Evolutionary conservation across 1,139 yeast species (phyloP), one percentile per base, ranked within the genome.

Genomic region (Debaryomyces robertsiae): DNA sequence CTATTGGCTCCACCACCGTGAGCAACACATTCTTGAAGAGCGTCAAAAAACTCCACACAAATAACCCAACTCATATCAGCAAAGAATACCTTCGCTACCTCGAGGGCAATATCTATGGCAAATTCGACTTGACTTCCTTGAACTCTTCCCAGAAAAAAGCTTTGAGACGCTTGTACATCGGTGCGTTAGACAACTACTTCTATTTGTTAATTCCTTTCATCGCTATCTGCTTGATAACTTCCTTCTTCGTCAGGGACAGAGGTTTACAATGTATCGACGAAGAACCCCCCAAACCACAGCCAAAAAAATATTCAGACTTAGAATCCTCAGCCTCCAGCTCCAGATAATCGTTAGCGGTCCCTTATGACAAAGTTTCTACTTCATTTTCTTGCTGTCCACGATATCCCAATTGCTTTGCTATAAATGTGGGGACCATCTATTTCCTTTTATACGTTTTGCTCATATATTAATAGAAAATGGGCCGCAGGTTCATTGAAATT

Each of bases 231-330:
- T 58, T 72, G 10, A 16, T 69, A 2, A 49, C 61, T 29, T 55
- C 69, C 4, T 52, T 70, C 14, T 58, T 72, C 30, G 58, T 74
- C 11, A 62, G 56, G 38, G 80, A 75, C 46, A 51, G 58, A 19
- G 80, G 80, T 0, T 60, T 75, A 33, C 65, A 61, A 32, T 62
- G 74, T 42, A 58, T 67, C 31, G 77, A 70, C 44, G 76, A 69
- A 46, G 27, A 46, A 1, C 37, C 41, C 3, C 24, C 31, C 10
- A 27, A 47, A 1, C 37, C 41, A 6, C 24, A 23, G n/a, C 10
- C 1, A 10, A 31, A 32, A 27, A 31, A 30, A 27, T 14, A 6
- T 29, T 23, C 27, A 30, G 46, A 42, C 28, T 22, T 30, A 18
- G 46, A 44, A 24, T 42, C 45, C 4, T 41, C 42, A 23, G 43